Evolutionary conservation across 306 rosid genomes (phyloP), one percentile per base, ranked within the genome.

Genomic region (Rosa persica): DNA sequence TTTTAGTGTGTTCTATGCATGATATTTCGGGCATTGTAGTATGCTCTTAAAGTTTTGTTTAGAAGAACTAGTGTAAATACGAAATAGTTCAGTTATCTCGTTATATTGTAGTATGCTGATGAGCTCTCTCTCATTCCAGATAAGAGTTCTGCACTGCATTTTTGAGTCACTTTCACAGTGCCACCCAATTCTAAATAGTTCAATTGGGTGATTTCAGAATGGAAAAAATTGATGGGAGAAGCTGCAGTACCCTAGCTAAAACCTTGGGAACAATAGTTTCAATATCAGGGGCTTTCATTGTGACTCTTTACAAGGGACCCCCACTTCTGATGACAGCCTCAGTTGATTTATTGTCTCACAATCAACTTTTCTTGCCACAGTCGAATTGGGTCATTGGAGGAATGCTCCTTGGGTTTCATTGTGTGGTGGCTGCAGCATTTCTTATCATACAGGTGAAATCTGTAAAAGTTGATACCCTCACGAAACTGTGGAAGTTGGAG

Each of bases 221-320:
- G 95, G 98, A 94, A 79, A 80, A 61, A 55, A 75, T 94, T 58
- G 81, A 84, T 72, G 79, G 88, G 91, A 86, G 78, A 88, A 89
- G 86, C 80, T 85, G 76, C 58, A 83, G 87, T 67, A 86, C 89
- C 79, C 62, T 85, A 55, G 97, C 88, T 40, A 94, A 90, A 84
- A 77, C 80, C 27, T 47, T 94, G 55, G 95, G 98, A 83, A 88
- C 97, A 2, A 36, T 86, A 25, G 88, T 90, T 68, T 92, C 97
- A 2, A 87, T 94, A 77, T 61, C 82, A 0, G 98, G 98, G 79
- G 97, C 95, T 72, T 88, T 92, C 74, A 42, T 90, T 70, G 97
- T 84, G 60, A 93, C 97, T 74, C 85, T 90, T 36, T 94, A 92
- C 87, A 91, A 90, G 81, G 97, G 98, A 54, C 90, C 87, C 75